These are phyloP conservation scores for Aspergillus aculeatus DNA, from an alignment of 2,329 filamentous ascomycete genomes.

Conservation along the genomic window DNA sequence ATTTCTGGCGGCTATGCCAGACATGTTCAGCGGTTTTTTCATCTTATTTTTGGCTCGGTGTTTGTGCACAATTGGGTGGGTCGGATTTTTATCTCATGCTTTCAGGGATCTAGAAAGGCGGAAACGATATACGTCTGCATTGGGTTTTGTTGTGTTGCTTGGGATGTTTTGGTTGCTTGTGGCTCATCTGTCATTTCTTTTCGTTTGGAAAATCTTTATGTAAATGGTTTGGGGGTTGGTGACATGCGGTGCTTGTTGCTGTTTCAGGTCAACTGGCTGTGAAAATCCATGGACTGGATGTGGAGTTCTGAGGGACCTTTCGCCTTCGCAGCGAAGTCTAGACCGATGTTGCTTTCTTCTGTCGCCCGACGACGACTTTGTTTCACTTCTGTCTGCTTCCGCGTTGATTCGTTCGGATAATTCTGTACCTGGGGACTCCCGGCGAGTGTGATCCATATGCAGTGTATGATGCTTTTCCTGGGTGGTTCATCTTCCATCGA, in stretches of 20 bases:
- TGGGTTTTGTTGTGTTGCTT: constrained; percentile 38
- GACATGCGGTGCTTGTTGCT: constrained; percentile 31
- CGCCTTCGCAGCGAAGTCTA: constrained; percentile 28
- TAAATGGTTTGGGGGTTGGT: constrained; percentile 37
- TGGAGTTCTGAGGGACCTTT: constrained; percentile 39
- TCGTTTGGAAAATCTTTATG: constrained; percentile 29
- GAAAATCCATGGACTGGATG: constrained; percentile 40
- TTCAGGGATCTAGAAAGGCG: constrained; percentile 43
- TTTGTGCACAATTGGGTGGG: constrained; percentile 32
- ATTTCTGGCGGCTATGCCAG: constrained; percentile 33
- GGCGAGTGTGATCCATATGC: constrained; percentile 21
- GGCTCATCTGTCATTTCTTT: constrained; percentile 20
- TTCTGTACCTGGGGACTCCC: constrained; percentile 19
- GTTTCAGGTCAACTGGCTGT: constrained; percentile 31
- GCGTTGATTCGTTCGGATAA: constrained; percentile 29
- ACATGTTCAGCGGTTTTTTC: constrained; percentile 27
- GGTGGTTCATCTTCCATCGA: constrained; percentile 14
- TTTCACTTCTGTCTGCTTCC: constrained; percentile 22
- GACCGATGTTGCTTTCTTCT: constrained; percentile 29
- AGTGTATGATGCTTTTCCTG: constrained; percentile 23
- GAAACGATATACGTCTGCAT: constrained; percentile 48
- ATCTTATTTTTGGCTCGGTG: constrained; percentile 28
- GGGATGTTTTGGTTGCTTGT: constrained; percentile 30
- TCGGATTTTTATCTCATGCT: constrained; percentile 33
- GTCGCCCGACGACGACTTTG: constrained; percentile 18